A percentile compares a stretch with the other conserved stretches of the same genome.
phyloP scores from a whole-genome alignment of 2,329 filamentous ascomycete species.

The Calonectria leucothoes region DNA sequence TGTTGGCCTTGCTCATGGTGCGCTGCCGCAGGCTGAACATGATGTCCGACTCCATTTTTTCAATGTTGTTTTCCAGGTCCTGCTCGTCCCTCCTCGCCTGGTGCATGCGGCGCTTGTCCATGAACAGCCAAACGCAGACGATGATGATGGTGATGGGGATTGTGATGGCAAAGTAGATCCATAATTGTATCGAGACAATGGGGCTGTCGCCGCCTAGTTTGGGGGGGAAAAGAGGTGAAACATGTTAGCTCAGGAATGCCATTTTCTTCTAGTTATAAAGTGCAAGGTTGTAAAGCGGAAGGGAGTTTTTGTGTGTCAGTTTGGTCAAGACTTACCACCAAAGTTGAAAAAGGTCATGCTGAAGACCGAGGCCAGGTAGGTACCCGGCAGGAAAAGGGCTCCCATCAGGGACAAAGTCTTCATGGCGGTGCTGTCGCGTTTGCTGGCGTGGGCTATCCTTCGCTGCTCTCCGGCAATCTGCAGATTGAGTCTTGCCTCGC shows the following conservation, averaged over 20 bases:
- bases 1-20: slow-evolving; percentile 67
- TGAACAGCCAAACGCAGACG: slow-evolving; percentile 65
- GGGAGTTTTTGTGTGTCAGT: too few relatives aligned
- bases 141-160: slow-evolving; percentile 68
- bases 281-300: neutral
- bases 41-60: slow-evolving; percentile 67
- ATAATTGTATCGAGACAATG: slow-evolving; percentile 63
- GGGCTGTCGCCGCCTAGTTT: slow-evolving; percentile 46
- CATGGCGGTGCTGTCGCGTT: slow-evolving; percentile 73
- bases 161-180: slow-evolving; percentile 73
- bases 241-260: neutral
- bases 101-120: slow-evolving; percentile 62
- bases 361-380: slow-evolving; percentile 72
- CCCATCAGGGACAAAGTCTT: slow-evolving; percentile 74
- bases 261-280: neutral
- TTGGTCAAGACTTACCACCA: slow-evolving; percentile 54
- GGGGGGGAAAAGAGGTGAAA: neutral
- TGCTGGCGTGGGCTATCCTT: slow-evolving; percentile 68
- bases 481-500: slow-evolving; percentile 72
- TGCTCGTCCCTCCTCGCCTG: slow-evolving; percentile 61
- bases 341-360: slow-evolving; percentile 77
- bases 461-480: slow-evolving; percentile 72
- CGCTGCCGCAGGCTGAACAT: slow-evolving; percentile 66
- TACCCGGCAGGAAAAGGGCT: slow-evolving; percentile 72
- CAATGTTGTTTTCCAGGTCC: slow-evolving; percentile 66